These are phyloP conservation scores for Kalanchoe fedtschenkoi DNA, from an alignment of 164 flowering plant species.

Conservation along the genomic window DNA sequence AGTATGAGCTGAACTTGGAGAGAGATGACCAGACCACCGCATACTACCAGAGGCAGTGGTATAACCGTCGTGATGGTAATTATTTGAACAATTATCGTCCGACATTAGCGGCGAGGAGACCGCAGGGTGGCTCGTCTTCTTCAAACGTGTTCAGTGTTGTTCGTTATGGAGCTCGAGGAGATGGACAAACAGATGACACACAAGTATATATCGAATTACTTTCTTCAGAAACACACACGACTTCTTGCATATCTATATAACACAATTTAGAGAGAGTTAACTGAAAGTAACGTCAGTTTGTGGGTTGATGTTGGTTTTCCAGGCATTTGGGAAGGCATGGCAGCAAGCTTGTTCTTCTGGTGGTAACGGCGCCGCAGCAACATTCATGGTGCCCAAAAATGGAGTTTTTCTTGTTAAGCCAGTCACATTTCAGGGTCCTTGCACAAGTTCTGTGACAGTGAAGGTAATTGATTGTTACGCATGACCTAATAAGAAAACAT, in stretches of 20 bases:
- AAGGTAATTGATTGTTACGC: background rate
- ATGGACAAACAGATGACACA: slow-evolving; percentile 42
- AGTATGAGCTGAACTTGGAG: background rate
- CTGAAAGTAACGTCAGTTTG: too few relatives aligned
- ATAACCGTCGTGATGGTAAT: background rate
- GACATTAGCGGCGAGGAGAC: background rate
- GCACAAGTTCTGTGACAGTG: slow-evolving; percentile 39
- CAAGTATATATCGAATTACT: slow-evolving; percentile 20
- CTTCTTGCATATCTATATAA: background rate
- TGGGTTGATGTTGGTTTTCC: background rate
- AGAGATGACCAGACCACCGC: background rate
- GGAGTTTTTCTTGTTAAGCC: slow-evolving; percentile 52
- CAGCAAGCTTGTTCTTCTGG: slow-evolving; percentile 38
- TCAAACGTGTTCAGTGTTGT: slow-evolving; percentile 17
- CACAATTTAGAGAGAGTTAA: too few relatives aligned
- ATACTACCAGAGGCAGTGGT: background rate
- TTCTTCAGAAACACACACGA: too few relatives aligned
- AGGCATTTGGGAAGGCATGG: slow-evolving; percentile 79
- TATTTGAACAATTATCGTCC: background rate
- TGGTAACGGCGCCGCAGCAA: slow-evolving; percentile 23
- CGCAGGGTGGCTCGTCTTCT: background rate
- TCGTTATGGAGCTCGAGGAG: slow-evolving; percentile 53
- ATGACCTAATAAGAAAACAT: too few relatives aligned
- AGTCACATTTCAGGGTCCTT: slow-evolving; percentile 63
- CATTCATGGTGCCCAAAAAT: slow-evolving; percentile 39